Conservation (phyloP, 495 filamentous ascomycete genomes). For the Thermothielavioides terrestris region DNA sequence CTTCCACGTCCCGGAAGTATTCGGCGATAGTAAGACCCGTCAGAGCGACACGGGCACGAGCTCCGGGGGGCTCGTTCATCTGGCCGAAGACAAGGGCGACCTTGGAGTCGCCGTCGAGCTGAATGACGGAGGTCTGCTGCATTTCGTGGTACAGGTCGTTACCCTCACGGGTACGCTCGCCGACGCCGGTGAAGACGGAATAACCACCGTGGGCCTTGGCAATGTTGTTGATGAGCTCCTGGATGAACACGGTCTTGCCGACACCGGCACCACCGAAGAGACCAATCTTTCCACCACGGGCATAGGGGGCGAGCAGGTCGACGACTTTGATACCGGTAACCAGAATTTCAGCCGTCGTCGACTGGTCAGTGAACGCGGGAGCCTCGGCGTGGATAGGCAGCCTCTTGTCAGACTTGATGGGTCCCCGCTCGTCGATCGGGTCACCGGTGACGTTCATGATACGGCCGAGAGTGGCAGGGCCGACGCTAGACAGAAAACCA, state of each 20-base stretch:
- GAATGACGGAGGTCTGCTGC: slow-evolving; percentile 99
- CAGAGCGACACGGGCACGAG: slow-evolving; percentile 98
- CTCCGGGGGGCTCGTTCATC: slow-evolving; percentile 99
- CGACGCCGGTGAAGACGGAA: slow-evolving; percentile 99
- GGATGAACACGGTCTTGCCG: slow-evolving; percentile 99
- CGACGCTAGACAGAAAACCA: slow-evolving; percentile 45
- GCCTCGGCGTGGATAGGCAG: slow-evolving; percentile 91
- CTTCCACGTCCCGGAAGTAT: slow-evolving; percentile 96
- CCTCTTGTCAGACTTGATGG: slow-evolving; percentile 83
- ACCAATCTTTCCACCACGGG: slow-evolving; percentile 99
- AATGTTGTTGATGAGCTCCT: slow-evolving; percentile 99
- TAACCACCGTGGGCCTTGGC: slow-evolving; percentile 99
- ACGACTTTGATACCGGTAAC: slow-evolving; percentile 99
- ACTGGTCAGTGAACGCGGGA: slow-evolving; percentile 85
- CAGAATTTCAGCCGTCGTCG: slow-evolving; percentile 89
- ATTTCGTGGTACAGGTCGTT: slow-evolving; percentile 99
- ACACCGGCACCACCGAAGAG: slow-evolving; percentile 99
- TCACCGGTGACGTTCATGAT: slow-evolving; percentile 99
- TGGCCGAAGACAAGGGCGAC: slow-evolving; percentile 99
- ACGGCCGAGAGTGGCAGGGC: slow-evolving; percentile 87
- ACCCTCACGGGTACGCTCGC: slow-evolving; percentile 99
- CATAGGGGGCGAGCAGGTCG: slow-evolving; percentile 95
- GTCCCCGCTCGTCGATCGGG: slow-evolving; percentile 98
- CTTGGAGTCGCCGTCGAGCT: slow-evolving; percentile 99
- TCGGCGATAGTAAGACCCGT: slow-evolving; percentile 86